phyloP scores from a whole-genome alignment of 2,329 filamentous ascomycete genomes.

The Colletotrichum ledebouriae region DNA sequence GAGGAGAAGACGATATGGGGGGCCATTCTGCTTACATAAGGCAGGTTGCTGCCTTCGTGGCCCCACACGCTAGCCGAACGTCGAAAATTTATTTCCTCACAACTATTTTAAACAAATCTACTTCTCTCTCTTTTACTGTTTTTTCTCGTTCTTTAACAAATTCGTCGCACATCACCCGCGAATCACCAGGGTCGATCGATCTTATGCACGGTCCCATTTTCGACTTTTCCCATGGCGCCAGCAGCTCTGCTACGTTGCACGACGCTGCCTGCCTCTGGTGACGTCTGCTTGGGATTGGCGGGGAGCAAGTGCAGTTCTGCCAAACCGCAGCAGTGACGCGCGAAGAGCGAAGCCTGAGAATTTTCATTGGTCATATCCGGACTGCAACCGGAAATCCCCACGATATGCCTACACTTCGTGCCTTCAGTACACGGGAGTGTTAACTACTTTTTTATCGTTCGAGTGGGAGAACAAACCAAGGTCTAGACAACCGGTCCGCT shows the following conservation, averaged over 20 bases:
- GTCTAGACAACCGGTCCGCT: conserved; percentile 78
- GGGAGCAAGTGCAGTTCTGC: conserved; percentile 7
- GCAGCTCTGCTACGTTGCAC: conserved; percentile 39
- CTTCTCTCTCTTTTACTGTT: background rate
- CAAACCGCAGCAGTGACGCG: background rate
- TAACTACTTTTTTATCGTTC: conserved; percentile 68
- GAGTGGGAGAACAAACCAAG: conserved; percentile 73
- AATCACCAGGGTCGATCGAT: conserved; percentile 2
- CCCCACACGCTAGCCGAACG: background rate
- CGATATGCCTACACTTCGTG: conserved; percentile 74
- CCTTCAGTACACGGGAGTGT: conserved; percentile 70
- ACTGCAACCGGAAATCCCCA: conserved; percentile 54
- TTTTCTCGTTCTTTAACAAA: background rate
- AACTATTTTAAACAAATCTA: conserved; percentile 10
- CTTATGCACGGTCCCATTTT: conserved; percentile 27
- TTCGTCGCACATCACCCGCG: background rate
- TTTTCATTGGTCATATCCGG: background rate
- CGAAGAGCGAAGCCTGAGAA: background rate
- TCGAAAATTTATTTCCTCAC: background rate
- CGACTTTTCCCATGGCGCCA: conserved; percentile 20
- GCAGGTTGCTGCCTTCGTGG: conserved; percentile 23
- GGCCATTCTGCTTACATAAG: background rate
- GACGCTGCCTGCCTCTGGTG: conserved; percentile 9
- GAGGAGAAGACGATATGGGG: background rate
- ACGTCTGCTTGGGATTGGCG: background rate